A percentile compares a stretch with the other conserved stretches of the same genome.
phyloP scores from a whole-genome alignment of 2,329 filamentous ascomycete genomes.

The Gyromitra esculenta region DNA sequence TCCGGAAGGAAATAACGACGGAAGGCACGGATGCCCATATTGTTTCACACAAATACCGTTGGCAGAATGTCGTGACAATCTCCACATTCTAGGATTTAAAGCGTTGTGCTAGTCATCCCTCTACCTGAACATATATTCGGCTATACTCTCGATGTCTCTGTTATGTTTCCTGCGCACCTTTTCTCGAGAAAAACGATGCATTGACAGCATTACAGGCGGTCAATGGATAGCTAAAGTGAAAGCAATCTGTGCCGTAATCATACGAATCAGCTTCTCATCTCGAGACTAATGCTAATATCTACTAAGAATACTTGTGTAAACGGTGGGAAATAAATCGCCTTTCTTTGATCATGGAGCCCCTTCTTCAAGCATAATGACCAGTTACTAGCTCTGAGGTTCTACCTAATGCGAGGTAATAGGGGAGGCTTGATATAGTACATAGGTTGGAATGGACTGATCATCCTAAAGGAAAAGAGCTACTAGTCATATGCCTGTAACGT shows the following conservation, averaged over 20 bases:
- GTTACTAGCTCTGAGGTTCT: neutral
- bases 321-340: neutral
- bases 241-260: neutral
- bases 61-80: neutral
- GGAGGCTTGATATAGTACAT: neutral
- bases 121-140: neutral
- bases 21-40: conserved; percentile 3
- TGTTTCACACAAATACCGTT: neutral
- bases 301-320: neutral
- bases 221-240: neutral
- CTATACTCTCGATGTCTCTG: neutral
- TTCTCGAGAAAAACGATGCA: neutral
- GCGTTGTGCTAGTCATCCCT: neutral
- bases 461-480: neutral
- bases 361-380: neutral
- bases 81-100: neutral
- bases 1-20: neutral
- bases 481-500: neutral
- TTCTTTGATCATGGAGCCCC: neutral
- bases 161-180: neutral
- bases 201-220: neutral
- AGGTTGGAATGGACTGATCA: neutral
- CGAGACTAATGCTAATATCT: neutral
- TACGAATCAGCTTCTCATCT: neutral
- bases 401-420: neutral